Percentiles rank a stretch among this genome's conserved stretches.
Evolutionary conservation across 2,329 filamentous ascomycete species (phyloP).

Genomic region (Colletotrichum gigasporum): DNA sequence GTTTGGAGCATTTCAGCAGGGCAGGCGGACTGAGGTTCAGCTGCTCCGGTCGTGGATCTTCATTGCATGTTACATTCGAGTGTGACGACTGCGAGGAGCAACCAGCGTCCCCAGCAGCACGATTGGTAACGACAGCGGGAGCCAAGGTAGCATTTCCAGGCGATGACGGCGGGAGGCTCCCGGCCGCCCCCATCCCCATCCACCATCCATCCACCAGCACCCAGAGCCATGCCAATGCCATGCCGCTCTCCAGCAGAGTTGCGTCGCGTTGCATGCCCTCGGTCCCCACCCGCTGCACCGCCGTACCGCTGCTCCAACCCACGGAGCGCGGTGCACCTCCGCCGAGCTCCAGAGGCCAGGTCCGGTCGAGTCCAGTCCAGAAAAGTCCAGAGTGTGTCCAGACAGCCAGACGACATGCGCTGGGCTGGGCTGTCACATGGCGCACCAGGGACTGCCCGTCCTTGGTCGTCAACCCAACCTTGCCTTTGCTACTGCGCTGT

Average conservation of each 20-base stretch:
- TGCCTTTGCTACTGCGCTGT: conserved; percentile 1
- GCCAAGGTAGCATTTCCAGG: conserved; percentile 22
- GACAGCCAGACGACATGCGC: not conserved
- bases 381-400: not conserved
- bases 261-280: conserved; percentile 18
- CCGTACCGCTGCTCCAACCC: conserved; percentile 3
- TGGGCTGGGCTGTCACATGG: conserved; percentile 26
- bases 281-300: conserved; percentile 10
- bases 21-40: too few species aligned
- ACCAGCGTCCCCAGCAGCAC: not conserved
- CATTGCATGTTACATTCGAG: not conserved
- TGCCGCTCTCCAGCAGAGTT: conserved; percentile 16
- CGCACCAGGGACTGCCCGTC: conserved; percentile 16
- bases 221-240: not conserved
- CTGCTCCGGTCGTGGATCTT: not conserved
- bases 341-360: not conserved
- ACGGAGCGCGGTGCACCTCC: not conserved
- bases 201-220: not conserved
- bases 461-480: not conserved
- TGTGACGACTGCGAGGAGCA: not conserved
- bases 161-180: conserved; percentile 30
- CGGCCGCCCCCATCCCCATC: conserved; percentile 24
- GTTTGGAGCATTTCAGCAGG: too few species aligned
- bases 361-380: not conserved
- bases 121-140: conserved; percentile 20